phyloP scores from a whole-genome alignment of 2,329 filamentous ascomycete species.

The Cladosporium sp. region DNA sequence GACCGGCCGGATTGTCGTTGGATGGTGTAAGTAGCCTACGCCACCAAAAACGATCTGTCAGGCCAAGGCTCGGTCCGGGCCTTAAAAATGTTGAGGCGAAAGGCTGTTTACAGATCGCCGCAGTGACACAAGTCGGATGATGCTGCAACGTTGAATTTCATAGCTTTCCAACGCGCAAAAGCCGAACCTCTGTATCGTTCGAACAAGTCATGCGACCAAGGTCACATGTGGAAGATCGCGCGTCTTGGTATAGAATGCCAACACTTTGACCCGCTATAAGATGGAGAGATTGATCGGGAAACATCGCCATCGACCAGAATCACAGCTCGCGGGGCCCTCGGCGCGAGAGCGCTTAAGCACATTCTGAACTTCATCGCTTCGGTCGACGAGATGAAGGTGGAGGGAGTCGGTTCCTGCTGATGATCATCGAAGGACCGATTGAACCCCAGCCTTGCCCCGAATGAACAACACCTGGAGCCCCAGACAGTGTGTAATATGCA shows the following conservation, averaged over 20 bases:
- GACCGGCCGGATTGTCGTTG: neutral
- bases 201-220: neutral
- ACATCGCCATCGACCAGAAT: neutral
- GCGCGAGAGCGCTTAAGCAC: neutral
- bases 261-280: neutral
- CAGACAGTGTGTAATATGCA: neutral
- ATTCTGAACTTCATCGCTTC: neutral
- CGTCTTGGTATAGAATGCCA: neutral
- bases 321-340: neutral
- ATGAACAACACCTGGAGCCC: constrained; percentile 9
- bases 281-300: neutral
- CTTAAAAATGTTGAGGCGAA: constrained; percentile 1
- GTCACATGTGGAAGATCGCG: neutral
- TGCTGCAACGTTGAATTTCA: neutral
- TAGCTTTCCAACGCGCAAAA: neutral
- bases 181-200: neutral
- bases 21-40: neutral
- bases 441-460: constrained; percentile 11
- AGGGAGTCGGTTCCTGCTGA: neutral
- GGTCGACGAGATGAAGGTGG: neutral
- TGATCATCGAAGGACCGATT: constrained; percentile 7
- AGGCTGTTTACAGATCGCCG: neutral
- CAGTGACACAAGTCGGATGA: neutral
- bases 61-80: neutral
- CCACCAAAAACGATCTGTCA: neutral